Evolutionary conservation across 75 land plant species (phyloP), one percentile per base, ranked within the genome.

Genomic region (Selaginella tamariscina): DNA sequence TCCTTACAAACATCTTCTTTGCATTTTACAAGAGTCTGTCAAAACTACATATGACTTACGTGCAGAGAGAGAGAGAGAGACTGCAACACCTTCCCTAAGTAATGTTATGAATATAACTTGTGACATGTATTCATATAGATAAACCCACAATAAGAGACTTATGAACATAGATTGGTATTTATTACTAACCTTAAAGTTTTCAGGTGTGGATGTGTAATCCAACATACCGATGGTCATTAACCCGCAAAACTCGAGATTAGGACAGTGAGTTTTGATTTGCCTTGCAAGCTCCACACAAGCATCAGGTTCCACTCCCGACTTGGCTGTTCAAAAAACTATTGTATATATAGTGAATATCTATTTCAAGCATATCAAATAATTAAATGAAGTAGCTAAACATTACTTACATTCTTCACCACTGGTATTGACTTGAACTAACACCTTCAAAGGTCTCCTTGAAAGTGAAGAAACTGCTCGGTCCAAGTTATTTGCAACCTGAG

Each of bases 181-280:
- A n/a, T n/a, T n/a, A n/a, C 62, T 21, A 28, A 80, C 88, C 88
- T 77, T 72, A 66, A 86, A 88, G 57, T 85, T 91, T 70, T 91
- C 85, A 29, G 96, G 96, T 20, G 85, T 87, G 39, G 92, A 91
- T 60, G 89, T 72, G 66, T 91, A 91, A 68, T 91, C 96, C 8
- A 64, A 73, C 92, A 88, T 91, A 66, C 96, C 96, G 62, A 91
- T 91, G 28, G 96, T 91, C 96, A 91, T 91, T 65, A 91, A 74
- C 29, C 96, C 96, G 71, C 84, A 83, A 64, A 91, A 85, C 56
- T 81, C 75, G 54, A 91, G 75, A 68, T 91, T 85, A 54, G 85
- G 86, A 56, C 92, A 90, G 44, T 75, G 67, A 11, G 68, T 56
- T 73, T 75, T 85, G 68, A 91, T 83, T 69, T 88, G 89, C 72